phyloP scores from a whole-genome alignment of 2,329 filamentous ascomycete species.

The Juglanconis sp. region DNA sequence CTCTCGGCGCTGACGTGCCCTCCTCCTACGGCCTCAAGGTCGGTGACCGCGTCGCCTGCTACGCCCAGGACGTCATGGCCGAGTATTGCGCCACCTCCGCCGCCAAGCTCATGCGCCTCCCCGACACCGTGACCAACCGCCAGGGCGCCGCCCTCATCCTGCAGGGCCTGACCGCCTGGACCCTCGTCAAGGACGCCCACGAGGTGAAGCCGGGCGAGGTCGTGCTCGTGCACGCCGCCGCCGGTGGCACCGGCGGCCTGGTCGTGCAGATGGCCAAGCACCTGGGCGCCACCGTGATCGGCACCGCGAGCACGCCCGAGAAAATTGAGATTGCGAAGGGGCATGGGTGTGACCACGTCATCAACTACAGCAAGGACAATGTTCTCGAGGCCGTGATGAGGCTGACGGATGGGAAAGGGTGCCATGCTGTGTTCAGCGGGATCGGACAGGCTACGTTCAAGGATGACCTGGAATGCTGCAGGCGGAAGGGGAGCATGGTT shows the following conservation, averaged over 20 bases:
- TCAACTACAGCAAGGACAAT: slow-evolving; percentile 65
- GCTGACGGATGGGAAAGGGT: slow-evolving; percentile 70
- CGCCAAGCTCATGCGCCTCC: slow-evolving; percentile 59
- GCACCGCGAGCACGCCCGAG: slow-evolving; percentile 69
- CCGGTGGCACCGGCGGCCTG: slow-evolving; percentile 75
- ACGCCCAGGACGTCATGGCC: slow-evolving; percentile 54
- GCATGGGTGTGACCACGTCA: slow-evolving; percentile 68
- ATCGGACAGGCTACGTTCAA: slow-evolving; percentile 69
- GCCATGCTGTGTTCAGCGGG: slow-evolving; percentile 77
- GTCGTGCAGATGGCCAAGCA: slow-evolving; percentile 71
- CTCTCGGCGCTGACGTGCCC: slow-evolving; percentile 58
- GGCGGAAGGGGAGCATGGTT: slow-evolving; percentile 58
- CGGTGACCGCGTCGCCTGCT: slow-evolving; percentile 68
- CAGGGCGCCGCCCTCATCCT: slow-evolving; percentile 67
- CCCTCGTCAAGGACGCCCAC: slow-evolving; percentile 68
- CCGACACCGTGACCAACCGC: slow-evolving; percentile 57
- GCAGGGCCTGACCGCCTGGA: slow-evolving; percentile 80
- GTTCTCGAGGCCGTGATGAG: slow-evolving; percentile 58
- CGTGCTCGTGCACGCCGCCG: slow-evolving; percentile 80
- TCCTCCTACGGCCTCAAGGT: slow-evolving; percentile 52
- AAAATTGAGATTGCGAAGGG: slow-evolving; percentile 69
- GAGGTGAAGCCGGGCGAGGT: slow-evolving; percentile 31
- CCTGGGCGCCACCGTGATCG: slow-evolving; percentile 76
- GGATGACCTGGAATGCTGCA: slow-evolving; percentile 39
- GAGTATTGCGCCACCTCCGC: slow-evolving; percentile 55